phyloP scores from a whole-genome alignment of 2,329 filamentous ascomycete genomes.

The Colletotrichum theobromicola region DNA sequence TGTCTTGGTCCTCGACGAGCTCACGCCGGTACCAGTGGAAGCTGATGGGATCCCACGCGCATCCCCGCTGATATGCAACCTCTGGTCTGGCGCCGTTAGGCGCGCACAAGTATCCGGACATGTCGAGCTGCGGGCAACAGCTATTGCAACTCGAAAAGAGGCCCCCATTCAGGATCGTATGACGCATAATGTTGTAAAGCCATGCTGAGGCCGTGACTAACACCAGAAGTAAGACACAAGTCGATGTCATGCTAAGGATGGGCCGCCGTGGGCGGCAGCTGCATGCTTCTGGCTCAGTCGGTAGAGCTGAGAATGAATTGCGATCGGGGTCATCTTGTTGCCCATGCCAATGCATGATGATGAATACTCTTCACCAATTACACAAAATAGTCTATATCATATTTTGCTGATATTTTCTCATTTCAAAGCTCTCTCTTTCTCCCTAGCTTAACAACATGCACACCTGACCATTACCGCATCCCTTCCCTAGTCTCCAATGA shows the following conservation, averaged over 20 bases:
- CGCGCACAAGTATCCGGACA: background rate
- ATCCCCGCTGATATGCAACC: background rate
- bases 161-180: background rate
- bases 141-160: background rate
- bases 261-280: background rate
- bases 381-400: background rate
- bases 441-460: background rate
- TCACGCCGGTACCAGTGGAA: background rate
- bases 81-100: background rate
- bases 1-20: background rate
- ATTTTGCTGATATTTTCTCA: background rate
- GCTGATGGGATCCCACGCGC: background rate
- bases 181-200: background rate
- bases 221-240: background rate
- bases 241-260: background rate
- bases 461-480: background rate
- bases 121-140: background rate
- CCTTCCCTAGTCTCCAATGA: background rate
- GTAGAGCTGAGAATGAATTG: background rate
- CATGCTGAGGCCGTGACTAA: background rate
- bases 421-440: background rate
- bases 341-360: background rate
- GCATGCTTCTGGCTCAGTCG: background rate
- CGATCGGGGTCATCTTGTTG: background rate
- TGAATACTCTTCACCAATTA: rapidly evolving